These are phyloP conservation scores for Thamnidium elegans DNA, from an alignment of 192 early-diverging fungal genomes.

Conservation along the genomic window DNA sequence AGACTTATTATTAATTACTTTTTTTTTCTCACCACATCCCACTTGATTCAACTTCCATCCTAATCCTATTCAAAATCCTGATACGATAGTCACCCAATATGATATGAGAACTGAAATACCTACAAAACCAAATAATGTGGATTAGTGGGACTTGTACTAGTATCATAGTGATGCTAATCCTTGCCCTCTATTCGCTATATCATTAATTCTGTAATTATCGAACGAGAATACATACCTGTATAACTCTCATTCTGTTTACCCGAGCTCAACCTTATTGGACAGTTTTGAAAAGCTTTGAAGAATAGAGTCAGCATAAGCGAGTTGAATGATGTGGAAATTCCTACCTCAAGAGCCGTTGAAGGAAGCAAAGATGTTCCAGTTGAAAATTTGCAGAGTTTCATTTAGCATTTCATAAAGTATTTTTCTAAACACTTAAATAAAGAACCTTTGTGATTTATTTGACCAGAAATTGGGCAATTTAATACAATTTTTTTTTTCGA, in stretches of 20 bases:
- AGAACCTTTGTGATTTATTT: not conserved
- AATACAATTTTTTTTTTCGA: not conserved
- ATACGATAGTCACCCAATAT: conserved; percentile 9
- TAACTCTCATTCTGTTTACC: conserved; percentile 2
- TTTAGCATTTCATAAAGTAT: not conserved
- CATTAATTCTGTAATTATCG: conserved; percentile 7
- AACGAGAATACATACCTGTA: conserved; percentile 9
- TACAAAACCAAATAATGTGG: conserved; percentile 4
- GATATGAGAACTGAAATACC: conserved; percentile 7
- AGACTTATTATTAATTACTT: conserved; percentile 5
- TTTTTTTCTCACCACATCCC: conserved; percentile 9
- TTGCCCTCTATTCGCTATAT: conserved; percentile 3
- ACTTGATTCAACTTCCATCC: conserved; percentile 8
- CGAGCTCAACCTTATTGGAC: not conserved
- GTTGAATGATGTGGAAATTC: not conserved
- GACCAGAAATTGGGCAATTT: conserved; percentile 3
- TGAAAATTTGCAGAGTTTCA: conserved; percentile 6
- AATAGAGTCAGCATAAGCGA: conserved; percentile 1
- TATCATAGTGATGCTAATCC: conserved; percentile 8
- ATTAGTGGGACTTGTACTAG: not conserved
- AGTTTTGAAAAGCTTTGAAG: conserved; percentile 1
- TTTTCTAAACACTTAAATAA: not conserved
- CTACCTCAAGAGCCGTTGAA: not conserved
- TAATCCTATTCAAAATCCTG: not conserved
- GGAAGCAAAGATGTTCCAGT: not conserved